These are phyloP conservation scores for Fragaria ananassa DNA, from an alignment of 306 rosid genomes.

Conservation along the genomic window DNA sequence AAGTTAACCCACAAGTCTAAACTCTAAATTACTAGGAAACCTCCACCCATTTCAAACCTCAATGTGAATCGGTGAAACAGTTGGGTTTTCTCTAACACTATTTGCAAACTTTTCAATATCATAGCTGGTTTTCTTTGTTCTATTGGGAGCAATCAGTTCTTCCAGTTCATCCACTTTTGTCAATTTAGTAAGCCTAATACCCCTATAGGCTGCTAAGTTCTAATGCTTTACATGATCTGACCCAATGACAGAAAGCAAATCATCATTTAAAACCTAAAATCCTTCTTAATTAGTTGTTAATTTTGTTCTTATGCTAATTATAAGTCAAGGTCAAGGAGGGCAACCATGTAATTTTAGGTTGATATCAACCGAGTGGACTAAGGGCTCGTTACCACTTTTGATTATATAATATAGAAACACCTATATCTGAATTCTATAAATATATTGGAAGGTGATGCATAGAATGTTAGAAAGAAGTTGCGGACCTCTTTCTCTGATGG, in stretches of 20 bases:
- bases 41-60: background rate
- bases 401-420: slow-evolving; percentile 4
- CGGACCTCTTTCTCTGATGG: slow-evolving; percentile 28
- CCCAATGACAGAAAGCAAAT: background rate
- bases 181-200: background rate
- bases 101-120: background rate
- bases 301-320: background rate
- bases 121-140: slow-evolving; percentile 22
- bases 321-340: slow-evolving; percentile 53
- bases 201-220: background rate
- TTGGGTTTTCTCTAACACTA: background rate
- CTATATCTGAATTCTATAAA: slow-evolving; percentile 3
- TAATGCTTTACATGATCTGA: background rate
- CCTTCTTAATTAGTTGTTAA: background rate
- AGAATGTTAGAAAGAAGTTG: slow-evolving; percentile 28
- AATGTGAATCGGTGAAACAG: slow-evolving; percentile 15
- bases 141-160: background rate
- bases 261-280: background rate
- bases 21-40: background rate
- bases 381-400: slow-evolving; percentile 26
- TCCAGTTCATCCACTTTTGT: background rate
- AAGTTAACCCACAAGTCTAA: slow-evolving; percentile 4
- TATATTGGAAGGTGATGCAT: slow-evolving; percentile 5
- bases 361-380: slow-evolving; percentile 35
- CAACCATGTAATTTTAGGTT: slow-evolving; percentile 34